These are phyloP conservation scores for Spergularia bocconei DNA, from an alignment of 148 eudicot genomes.

Conservation along the genomic window DNA sequence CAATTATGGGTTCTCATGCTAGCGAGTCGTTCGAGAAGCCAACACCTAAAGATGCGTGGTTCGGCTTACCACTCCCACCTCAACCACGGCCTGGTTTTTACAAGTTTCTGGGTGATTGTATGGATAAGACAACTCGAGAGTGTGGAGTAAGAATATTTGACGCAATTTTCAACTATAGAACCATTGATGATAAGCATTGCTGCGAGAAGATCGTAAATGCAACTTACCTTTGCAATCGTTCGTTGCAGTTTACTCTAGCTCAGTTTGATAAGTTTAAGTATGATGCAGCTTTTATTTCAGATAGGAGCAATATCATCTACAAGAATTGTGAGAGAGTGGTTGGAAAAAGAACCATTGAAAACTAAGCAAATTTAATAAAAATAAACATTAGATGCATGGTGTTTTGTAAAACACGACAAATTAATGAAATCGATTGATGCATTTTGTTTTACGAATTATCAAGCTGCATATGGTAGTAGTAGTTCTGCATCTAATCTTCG, in stretches of 20 bases:
- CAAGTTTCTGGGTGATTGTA: conserved; percentile 25
- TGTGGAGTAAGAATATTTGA: conserved; percentile 11
- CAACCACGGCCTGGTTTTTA: conserved; percentile 20
- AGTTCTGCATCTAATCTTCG: no score
- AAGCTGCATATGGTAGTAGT: no score
- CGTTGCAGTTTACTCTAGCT: conserved; percentile 3
- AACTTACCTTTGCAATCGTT: conserved; percentile 13
- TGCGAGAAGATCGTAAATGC: conserved; percentile 9
- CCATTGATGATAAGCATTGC: background rate
- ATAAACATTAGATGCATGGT: no score
- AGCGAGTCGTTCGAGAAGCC: background rate
- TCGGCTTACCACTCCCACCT: conserved; percentile 11
- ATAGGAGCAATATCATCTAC: conserved; percentile 13
- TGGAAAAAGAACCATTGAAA: background rate
- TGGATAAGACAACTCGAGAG: conserved; percentile 14
- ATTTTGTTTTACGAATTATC: no score
- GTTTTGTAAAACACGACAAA: no score
- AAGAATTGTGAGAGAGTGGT: conserved; percentile 1
- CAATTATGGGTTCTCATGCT: background rate
- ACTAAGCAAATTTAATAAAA: no score
- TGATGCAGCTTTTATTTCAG: conserved; percentile 1
- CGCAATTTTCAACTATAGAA: conserved; percentile 2
- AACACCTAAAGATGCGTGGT: conserved; percentile 20
- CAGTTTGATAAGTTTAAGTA: conserved; percentile 17
- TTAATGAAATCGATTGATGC: no score